A percentile compares a stretch with the other conserved stretches of the same genome.
phyloP scores from a whole-genome alignment of 352 stramenopile species.

The Phytopythium sindhum region DNA sequence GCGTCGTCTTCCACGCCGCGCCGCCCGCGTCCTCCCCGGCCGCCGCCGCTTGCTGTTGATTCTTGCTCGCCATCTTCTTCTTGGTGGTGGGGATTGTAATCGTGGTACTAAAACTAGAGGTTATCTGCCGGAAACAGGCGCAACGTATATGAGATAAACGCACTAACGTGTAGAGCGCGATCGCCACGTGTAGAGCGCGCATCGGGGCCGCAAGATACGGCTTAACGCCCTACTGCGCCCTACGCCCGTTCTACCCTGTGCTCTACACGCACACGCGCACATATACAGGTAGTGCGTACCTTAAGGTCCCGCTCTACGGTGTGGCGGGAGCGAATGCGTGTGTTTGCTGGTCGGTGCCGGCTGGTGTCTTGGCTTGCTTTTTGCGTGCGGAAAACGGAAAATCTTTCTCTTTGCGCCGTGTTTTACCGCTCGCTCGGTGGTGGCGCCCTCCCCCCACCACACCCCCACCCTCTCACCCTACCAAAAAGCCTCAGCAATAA shows the following conservation, averaged over 20 bases:
- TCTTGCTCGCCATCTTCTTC: conserved; percentile 16
- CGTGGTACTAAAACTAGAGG: background rate
- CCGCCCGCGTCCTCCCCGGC: conserved; percentile 1
- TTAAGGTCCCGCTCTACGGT: no score
- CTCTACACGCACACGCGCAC: no score
- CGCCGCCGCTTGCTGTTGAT: conserved; percentile 9
- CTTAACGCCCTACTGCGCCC: no score
- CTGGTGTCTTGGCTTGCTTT: background rate
- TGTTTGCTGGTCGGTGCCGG: no score
- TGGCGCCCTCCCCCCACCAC: no score
- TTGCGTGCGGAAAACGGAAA: background rate
- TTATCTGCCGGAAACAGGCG: background rate
- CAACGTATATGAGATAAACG: no score
- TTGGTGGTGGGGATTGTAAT: background rate
- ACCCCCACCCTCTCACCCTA: no score
- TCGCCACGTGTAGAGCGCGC: no score
- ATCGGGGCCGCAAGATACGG: no score
- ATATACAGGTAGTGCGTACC: no score
- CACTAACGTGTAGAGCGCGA: no score
- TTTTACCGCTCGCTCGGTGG: background rate
- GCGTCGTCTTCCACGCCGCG: conserved; percentile 53
- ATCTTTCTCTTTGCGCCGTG: background rate
- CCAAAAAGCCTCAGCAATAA: background rate
- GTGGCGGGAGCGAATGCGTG: background rate
- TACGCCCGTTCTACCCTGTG: no score